Evolutionary conservation across 305 asterid genomes (phyloP), one percentile per base, ranked within the genome.

Genomic region (Withania somnifera): DNA sequence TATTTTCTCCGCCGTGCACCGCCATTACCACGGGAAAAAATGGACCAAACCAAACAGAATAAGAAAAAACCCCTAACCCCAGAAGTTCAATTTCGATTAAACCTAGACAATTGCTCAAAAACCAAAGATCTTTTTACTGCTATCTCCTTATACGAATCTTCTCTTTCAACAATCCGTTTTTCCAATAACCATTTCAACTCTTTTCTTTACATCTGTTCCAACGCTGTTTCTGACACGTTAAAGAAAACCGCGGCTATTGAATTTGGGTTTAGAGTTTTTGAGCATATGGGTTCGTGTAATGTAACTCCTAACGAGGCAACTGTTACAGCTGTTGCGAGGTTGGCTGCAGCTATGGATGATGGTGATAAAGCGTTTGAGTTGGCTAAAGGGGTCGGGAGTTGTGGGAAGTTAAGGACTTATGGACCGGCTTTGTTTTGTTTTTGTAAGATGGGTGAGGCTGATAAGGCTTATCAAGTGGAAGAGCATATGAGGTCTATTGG

Each of bases 271-370:
- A 87, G 84, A 84, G 79, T 95, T 54, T 95, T 88, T 84, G 57
- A 87, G 50, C 86, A 89, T 6, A 87, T 82, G 91, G 86, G 38
- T 45, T 54, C 83, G 45, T 88, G 86, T 7, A 86, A 85, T 13
- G 80, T 92, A 82, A 89, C 63, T 85, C 93, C 94, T 5, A 93
- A 92, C 69, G 98, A 93, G 88, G 99, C 98, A 24, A 95, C 98
- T 42, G 84, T 90, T 85, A 91, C 98, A 51, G 94, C 97, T 10
- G 82, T 92, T 3, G 92, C 98, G 19, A 85, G 99, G 83, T 89
- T 95, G 60, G 96, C 96, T 22, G 93, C 95, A n/a, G 92, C 97
- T 7, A 93, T 86, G 82, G 94, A 91, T 5, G 98, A 95, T 1
- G 98, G 95, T 1, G 94, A 91, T 42, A 86, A 84, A 50, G 98